Conservation (phyloP, 2,329 filamentous ascomycete genomes). For the Neurospora sp. region DNA sequence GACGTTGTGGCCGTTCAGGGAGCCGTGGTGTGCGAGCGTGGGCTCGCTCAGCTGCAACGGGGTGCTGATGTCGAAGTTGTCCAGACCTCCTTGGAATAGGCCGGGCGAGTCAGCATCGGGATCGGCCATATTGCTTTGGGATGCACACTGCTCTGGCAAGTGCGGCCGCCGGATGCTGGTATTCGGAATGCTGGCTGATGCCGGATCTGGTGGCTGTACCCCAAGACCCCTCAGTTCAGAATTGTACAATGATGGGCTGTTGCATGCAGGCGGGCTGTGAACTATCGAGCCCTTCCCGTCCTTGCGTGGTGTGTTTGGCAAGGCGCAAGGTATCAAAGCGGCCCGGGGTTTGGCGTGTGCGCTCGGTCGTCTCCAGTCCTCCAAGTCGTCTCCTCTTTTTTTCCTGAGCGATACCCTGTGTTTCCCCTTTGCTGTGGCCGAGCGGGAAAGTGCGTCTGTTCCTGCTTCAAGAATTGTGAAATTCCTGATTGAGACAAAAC, state of each 20-base stretch:
- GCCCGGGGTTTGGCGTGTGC: background rate
- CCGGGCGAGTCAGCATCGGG: constrained; percentile 13
- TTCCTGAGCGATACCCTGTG: background rate
- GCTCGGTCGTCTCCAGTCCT: background rate
- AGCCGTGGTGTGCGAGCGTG: constrained; percentile 5
- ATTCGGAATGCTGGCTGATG: background rate
- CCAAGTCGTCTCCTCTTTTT: background rate
- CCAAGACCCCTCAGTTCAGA: background rate
- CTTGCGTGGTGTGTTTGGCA: background rate
- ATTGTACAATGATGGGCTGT: constrained; percentile 10
- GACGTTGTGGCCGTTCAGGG: constrained; percentile 4
- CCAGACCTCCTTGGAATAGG: constrained; percentile 15
- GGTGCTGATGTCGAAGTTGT: constrained; percentile 10
- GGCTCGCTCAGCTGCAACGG: constrained; percentile 6
- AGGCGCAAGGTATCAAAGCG: background rate
- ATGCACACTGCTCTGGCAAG: background rate
- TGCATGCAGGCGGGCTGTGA: constrained; percentile 13
- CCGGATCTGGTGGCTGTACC: background rate
- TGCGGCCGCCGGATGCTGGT: background rate
- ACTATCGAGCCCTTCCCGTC: constrained; percentile 4
- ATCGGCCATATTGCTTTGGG: constrained; percentile 13
- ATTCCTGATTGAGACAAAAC: background rate
- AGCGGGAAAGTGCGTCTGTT: background rate
- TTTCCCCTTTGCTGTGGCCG: background rate
- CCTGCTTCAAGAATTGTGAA: background rate